A percentile compares a stretch with the other conserved stretches of the same genome.
These are phyloP conservation scores for Sphagnurus paluster DNA, from an alignment of 1,284 basidiomycete genomes.

Conservation along the genomic window DNA sequence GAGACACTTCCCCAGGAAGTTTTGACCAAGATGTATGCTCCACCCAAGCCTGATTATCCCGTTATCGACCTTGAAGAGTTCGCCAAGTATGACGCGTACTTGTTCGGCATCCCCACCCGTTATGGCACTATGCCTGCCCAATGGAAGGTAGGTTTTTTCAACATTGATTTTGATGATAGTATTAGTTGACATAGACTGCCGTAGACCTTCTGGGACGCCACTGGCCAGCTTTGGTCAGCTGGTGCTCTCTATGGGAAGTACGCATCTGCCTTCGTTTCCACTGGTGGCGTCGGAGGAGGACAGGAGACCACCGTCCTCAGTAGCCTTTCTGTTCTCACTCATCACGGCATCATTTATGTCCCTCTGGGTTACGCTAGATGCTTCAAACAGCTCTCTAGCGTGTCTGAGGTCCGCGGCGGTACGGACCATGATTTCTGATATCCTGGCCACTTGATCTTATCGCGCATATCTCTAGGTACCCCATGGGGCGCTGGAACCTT, in stretches of 20 bases:
- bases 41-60: constrained; percentile 72
- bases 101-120: constrained; percentile 81
- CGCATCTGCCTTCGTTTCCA: constrained; percentile 71
- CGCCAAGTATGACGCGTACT: constrained; percentile 63
- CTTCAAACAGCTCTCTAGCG: constrained; percentile 57
- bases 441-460: too few species aligned
- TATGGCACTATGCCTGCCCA: constrained; percentile 72
- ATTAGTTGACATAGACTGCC: too few species aligned
- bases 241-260: constrained; percentile 83
- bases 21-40: constrained; percentile 76
- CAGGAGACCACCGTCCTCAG: constrained; percentile 72
- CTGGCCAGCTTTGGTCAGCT: constrained; percentile 74
- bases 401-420: constrained; percentile 73
- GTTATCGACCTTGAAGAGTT: constrained; percentile 69
- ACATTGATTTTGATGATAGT: background rate
- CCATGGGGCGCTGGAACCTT: constrained; percentile 74
- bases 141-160: constrained; percentile 54
- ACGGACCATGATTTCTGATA: too few species aligned
- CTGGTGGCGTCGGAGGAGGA: constrained; percentile 66
- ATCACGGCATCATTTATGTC: constrained; percentile 81
- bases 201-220: constrained; percentile 80
- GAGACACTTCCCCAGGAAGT: constrained; percentile 87
- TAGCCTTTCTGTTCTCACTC: constrained; percentile 71
- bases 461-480: constrained; percentile 44
- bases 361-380: constrained; percentile 74